Percentiles rank a stretch among this genome's conserved stretches.
These are phyloP conservation scores for Sarocladiaceae sp. DNA, from an alignment of 2,329 filamentous ascomycete genomes.

Conservation along the genomic window DNA sequence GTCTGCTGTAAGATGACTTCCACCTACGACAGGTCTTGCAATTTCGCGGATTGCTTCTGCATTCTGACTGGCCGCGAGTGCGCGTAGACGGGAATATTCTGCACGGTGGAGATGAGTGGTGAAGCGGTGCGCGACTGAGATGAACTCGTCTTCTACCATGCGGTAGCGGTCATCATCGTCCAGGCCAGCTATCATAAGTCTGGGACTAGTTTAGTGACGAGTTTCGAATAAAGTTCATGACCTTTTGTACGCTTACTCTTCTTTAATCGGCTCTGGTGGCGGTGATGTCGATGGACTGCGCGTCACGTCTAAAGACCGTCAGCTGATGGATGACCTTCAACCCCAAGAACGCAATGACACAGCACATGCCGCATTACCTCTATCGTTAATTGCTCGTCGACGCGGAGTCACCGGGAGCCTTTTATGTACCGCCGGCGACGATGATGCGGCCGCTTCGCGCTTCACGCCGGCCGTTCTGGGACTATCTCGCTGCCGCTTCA, in stretches of 20 bases:
- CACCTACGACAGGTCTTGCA: constrained; percentile 42
- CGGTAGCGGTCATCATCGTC: constrained; percentile 68
- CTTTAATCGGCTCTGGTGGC: constrained; percentile 41
- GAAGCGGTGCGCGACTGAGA: constrained; percentile 62
- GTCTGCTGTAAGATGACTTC: constrained; percentile 25
- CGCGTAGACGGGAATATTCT: constrained; percentile 68
- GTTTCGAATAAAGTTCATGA: too few species aligned
- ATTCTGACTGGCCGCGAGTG: constrained; percentile 49
- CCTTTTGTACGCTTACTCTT: constrained; percentile 32
- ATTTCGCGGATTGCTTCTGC: constrained; percentile 46
- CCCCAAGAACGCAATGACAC: not conserved
- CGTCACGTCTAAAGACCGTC: constrained; percentile 17
- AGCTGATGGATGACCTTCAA: too few species aligned
- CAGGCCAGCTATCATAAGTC: constrained; percentile 62
- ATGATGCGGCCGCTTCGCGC: not conserved
- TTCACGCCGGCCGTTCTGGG: not conserved
- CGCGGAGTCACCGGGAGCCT: not conserved
- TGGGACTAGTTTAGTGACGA: constrained; percentile 22
- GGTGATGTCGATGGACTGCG: constrained; percentile 47
- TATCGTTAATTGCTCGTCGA: not conserved
- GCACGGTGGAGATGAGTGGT: constrained; percentile 73
- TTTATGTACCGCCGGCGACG: not conserved
- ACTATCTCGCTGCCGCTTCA: constrained; percentile 2
- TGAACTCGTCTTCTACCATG: constrained; percentile 82
- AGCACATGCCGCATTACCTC: not conserved